Evolutionary conservation across 2,329 filamentous ascomycete species (phyloP).

Genomic region (Aspergillus felis): DNA sequence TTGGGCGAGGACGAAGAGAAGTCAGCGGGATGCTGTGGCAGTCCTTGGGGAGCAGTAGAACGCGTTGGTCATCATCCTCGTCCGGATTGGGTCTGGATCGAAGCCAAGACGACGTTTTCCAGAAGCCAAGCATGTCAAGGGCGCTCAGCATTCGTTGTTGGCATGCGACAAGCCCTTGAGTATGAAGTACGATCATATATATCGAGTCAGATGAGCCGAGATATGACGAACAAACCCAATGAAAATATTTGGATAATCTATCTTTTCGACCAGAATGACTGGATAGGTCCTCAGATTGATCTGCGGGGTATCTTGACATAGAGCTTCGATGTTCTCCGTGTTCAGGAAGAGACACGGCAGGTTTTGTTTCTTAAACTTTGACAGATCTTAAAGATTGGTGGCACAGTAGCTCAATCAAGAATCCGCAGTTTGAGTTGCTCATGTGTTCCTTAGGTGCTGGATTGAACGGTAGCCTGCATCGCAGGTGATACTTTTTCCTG

Average conservation of each 20-base stretch:
- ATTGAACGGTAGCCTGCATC: not conserved
- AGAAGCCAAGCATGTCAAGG: slow-evolving; percentile 3
- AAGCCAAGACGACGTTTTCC: slow-evolving; percentile 5
- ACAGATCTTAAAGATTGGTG: not conserved
- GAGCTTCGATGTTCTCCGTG: not conserved
- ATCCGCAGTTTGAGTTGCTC: not conserved
- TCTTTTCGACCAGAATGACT: not conserved
- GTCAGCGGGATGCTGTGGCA: not conserved
- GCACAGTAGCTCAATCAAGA: not conserved
- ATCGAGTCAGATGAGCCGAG: not conserved
- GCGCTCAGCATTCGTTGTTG: not conserved
- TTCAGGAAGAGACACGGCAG: not conserved
- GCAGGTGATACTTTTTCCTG: not conserved
- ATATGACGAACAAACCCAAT: not conserved
- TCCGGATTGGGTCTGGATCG: not conserved
- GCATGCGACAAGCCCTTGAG: not conserved
- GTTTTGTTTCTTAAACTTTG: not conserved
- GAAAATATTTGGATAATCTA: not conserved
- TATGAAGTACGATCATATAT: not conserved
- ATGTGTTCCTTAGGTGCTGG: not conserved
- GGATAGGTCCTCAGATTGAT: not conserved
- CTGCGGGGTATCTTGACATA: not conserved
- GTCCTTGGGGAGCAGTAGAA: slow-evolving; percentile 1
- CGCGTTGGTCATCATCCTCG: slow-evolving; percentile 6
- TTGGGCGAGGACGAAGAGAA: not conserved